Base-by-base conservation (phyloP, 2,329 filamentous ascomycete species). In the Mycogone perniciosa region DNA sequence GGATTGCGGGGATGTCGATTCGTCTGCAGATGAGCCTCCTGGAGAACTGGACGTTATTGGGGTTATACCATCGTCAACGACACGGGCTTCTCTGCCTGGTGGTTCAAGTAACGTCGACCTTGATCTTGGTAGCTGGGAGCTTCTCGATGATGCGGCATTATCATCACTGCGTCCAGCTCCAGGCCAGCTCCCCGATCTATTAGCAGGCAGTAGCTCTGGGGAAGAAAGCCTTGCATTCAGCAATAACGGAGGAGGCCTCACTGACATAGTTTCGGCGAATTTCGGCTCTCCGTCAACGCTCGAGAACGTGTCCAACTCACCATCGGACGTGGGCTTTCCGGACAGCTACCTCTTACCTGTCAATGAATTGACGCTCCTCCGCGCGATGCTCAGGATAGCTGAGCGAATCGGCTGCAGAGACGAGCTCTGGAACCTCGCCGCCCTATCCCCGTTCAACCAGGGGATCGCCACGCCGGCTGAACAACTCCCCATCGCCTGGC, bases 341-440 rank as follows among this genome's bases (percentile, higher is more conserved):
- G 77, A 80, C 60, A 76, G 74, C 43, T 76, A 72, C 56, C 64
- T 70, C 44, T 64, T 80, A 5, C 72, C 76, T 0, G 61, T 79
- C 8, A 66, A 71, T n/a, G 71, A 76, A 38, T 63, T 81, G 20
- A 72, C 68, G 4, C 63, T 81, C 4, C 62, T 81, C 35, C 71
- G 69, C 29, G 77, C 71, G 1, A 62, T 76, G 31, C 55, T 74
- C 46, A 71, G 71, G 42, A 73, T 82, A 39, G 74, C 76, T 1
- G 58, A 60, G 6, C 71, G 77, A 1, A 63, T 81, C 11, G 71
- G 73, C 37, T 68, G 69, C 48, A 62, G 61, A 2, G 60, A 67
- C 1, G 49, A 64, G 13, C 60, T 79, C 42, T 81, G 76, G 76
- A 68, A 70, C 9, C 60, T 79, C 4, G 62, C 68, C 11, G 68